phyloP scores from a whole-genome alignment of 257 asterid species.

The Petunia axillaris region DNA sequence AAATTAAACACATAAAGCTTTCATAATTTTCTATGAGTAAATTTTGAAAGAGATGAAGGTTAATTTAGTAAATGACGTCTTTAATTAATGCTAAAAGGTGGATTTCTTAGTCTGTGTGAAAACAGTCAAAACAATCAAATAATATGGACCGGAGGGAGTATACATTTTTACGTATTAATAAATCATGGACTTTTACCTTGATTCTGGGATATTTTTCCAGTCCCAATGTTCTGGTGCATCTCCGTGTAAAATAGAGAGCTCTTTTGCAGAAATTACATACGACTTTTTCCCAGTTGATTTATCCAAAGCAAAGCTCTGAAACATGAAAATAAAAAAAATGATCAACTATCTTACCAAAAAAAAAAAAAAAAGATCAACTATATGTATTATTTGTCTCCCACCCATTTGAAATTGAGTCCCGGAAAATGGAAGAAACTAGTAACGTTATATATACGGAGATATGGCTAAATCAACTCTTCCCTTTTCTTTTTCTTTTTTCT shows the following conservation, averaged over 20 bases:
- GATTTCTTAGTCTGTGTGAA: too few species aligned
- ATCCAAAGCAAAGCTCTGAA: constrained; percentile 43
- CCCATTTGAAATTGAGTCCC: background rate
- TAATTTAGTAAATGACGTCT: too few species aligned
- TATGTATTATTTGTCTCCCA: background rate
- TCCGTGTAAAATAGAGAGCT: constrained; percentile 36
- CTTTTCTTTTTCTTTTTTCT: too few species aligned
- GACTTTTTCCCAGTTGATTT: constrained; percentile 37
- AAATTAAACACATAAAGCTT: too few species aligned
- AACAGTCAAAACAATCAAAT: too few species aligned
- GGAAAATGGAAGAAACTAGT: background rate
- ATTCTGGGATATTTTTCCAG: constrained; percentile 38
- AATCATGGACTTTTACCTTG: constrained; percentile 30
- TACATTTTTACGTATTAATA: too few species aligned
- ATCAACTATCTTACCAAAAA: background rate
- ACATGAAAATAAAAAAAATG: background rate
- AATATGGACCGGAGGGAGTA: too few species aligned
- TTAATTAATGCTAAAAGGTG: too few species aligned
- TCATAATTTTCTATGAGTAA: too few species aligned
- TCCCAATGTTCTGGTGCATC: constrained; percentile 38
- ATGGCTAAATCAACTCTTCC: too few species aligned
- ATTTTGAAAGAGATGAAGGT: too few species aligned
- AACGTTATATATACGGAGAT: too few species aligned
- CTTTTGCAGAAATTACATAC: constrained; percentile 39
- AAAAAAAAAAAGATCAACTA: background rate